Evolutionary conservation across 2,329 filamentous ascomycete species (phyloP).

Genomic region (Pseudogymnoascus sp.): DNA sequence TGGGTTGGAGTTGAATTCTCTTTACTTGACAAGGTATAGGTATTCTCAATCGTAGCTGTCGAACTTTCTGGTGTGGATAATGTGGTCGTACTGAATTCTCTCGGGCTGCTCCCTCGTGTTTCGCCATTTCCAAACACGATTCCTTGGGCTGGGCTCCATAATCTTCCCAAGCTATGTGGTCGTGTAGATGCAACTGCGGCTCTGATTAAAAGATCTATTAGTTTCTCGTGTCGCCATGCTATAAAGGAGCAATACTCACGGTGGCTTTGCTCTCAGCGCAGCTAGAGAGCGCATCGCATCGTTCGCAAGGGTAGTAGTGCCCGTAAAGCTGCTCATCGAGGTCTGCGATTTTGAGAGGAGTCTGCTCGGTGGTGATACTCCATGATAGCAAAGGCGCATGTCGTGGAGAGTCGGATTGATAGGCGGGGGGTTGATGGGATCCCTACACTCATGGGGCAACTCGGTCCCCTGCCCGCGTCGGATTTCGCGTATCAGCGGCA

Average conservation of each 20-base stretch:
- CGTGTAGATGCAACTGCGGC: not conserved
- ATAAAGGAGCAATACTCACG: conserved; percentile 16
- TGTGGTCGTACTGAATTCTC: not conserved
- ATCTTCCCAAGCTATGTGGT: conserved; percentile 15
- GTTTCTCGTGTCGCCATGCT: not conserved
- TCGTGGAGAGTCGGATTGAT: conserved; percentile 16
- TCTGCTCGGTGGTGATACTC: conserved; percentile 27
- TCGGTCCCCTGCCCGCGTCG: not conserved
- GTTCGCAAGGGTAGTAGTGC: conserved; percentile 12
- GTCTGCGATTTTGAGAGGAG: conserved; percentile 21
- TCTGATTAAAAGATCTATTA: conserved; percentile 9
- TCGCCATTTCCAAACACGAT: conserved; percentile 30
- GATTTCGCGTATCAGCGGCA: conserved; percentile 3
- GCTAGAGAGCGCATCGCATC: conserved; percentile 19
- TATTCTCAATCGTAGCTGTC: conserved; percentile 13
- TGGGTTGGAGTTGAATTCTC: not conserved
- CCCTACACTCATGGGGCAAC: not conserved
- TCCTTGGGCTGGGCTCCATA: conserved; percentile 34
- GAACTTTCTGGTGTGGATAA: not conserved
- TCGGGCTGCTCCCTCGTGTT: not conserved
- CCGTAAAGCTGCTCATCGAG: conserved; percentile 19
- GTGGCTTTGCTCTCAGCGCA: conserved; percentile 13
- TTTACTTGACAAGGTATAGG: not conserved
- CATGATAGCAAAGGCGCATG: conserved; percentile 31
- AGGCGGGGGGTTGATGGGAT: not conserved